These are phyloP conservation scores for Cronartium ribicola DNA, from an alignment of 1,284 basidiomycete genomes.

Conservation along the genomic window DNA sequence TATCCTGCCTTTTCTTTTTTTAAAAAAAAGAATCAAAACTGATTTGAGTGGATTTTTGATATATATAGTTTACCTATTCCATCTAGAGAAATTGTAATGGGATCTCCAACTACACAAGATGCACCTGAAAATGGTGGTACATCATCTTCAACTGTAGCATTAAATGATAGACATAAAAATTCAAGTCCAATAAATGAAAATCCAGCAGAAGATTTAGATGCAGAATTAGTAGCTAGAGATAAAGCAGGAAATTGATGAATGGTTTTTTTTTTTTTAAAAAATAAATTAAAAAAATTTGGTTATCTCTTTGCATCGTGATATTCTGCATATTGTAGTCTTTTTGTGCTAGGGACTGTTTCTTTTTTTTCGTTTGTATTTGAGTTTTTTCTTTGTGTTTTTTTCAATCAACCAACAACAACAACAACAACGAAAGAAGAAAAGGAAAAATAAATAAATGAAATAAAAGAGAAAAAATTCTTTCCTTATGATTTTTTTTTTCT, in stretches of 20 bases:
- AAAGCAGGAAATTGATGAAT: neutral
- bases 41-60: neutral
- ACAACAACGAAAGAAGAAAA: too few species aligned
- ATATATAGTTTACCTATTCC: conserved; percentile 45
- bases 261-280: too few species aligned
- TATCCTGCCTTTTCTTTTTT: too few species aligned
- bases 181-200: conserved; percentile 32
- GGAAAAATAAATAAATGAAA: too few species aligned
- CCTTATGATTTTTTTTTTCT: too few species aligned
- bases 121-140: conserved; percentile 2
- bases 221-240: conserved; percentile 34
- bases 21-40: conserved; percentile 46
- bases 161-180: neutral
- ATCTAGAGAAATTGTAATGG: conserved; percentile 45
- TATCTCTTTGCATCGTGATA: too few species aligned
- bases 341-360: too few species aligned
- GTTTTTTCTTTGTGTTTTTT: too few species aligned
- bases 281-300: neutral
- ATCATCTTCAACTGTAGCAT: conserved; percentile 2
- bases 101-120: conserved; percentile 28
- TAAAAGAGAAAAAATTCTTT: too few species aligned
- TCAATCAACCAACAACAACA: too few species aligned
- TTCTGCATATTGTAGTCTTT: too few species aligned
- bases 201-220: conserved; percentile 35
- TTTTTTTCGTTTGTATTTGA: too few species aligned